A percentile compares a stretch with the other conserved stretches of the same genome.
These are phyloP conservation scores for Chrysophaeum taylorii DNA, from an alignment of 352 stramenopile genomes.

Conservation along the genomic window DNA sequence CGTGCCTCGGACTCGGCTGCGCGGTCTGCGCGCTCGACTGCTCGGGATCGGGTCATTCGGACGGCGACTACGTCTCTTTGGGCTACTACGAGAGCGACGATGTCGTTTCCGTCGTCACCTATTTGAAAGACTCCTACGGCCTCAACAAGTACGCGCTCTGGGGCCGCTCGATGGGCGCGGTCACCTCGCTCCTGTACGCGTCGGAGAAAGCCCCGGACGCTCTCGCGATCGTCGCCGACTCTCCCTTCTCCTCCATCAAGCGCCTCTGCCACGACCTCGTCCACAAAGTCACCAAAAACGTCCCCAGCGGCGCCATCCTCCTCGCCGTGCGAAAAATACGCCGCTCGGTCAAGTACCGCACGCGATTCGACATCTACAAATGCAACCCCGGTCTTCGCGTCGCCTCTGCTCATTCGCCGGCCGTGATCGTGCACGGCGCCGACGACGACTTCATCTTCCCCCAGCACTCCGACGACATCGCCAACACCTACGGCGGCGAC, in stretches of 20 bases:
- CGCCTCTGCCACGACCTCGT: not conserved
- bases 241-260: not conserved
- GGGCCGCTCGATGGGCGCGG: constrained; percentile 12
- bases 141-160: not conserved
- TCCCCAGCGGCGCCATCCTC: no score
- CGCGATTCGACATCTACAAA: constrained; percentile 74
- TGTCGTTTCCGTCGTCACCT: not conserved
- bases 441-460: no score
- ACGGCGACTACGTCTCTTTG: constrained; percentile 28
- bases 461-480: no score
- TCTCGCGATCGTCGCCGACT: not conserved
- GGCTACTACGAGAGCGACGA: not conserved
- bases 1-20: constrained; percentile 45
- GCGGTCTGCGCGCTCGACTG: not conserved
- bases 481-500: no score
- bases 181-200: not conserved
- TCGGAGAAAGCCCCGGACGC: constrained; percentile 58
- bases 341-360: no score
- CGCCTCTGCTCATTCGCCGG: no score
- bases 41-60: not conserved
- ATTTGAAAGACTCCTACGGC: not conserved
- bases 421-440: no score
- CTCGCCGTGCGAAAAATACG: no score
- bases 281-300: no score
- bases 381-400: constrained; percentile 57